A percentile compares a stretch with the other conserved stretches of the same genome.
Evolutionary conservation across 176 grass and related monocot genomes (phyloP).

Genomic region (Hyparrhenia diplandra): DNA sequence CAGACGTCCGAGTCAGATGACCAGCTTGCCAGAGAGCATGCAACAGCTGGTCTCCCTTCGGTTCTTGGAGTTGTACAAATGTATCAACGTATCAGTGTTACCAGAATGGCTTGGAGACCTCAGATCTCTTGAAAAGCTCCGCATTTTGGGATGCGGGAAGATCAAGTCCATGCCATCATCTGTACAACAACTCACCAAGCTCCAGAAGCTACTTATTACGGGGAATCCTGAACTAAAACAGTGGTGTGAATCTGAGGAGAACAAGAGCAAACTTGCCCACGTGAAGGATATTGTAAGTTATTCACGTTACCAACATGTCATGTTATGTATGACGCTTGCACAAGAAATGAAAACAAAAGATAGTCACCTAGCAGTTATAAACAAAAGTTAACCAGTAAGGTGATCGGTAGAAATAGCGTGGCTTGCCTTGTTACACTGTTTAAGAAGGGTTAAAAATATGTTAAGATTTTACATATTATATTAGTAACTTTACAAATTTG

Average conservation of each 20-base stretch:
- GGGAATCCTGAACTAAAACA: fast-evolving
- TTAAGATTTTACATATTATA: no score
- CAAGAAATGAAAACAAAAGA: no score
- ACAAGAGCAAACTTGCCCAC: neutral
- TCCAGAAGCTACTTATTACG: fast-evolving
- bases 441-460: no score
- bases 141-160: fast-evolving
- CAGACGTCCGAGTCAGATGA: fast-evolving
- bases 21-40: neutral
- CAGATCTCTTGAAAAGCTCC: neutral
- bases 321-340: no score
- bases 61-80: fast-evolving
- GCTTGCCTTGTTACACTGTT: no score
- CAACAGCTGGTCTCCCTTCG: neutral
- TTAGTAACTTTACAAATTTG: no score
- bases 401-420: no score
- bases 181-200: neutral
- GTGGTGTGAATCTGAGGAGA: neutral
- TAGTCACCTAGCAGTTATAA: no score
- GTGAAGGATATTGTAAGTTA: neutral
- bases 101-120: neutral
- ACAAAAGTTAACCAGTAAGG: no score
- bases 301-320: no score
- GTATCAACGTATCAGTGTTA: neutral
- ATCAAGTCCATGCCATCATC: neutral